phyloP scores from a whole-genome alignment of 176 grass and related monocot species.

The Cenchrus purpureus region DNA sequence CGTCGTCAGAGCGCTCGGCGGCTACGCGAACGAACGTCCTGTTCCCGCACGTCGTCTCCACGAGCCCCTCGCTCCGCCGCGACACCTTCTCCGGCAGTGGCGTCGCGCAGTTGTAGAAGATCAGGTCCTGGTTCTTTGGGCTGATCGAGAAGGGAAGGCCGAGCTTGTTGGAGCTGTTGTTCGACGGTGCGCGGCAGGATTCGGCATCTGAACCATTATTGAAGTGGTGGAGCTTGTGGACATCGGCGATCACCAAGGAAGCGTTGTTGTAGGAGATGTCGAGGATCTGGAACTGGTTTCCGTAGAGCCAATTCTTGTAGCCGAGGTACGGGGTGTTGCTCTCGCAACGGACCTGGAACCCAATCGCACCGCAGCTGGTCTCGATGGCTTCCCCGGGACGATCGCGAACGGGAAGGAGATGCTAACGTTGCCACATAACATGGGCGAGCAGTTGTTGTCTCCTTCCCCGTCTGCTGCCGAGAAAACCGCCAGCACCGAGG shows the following conservation, averaged over 20 bases:
- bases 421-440: neutral
- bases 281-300: neutral
- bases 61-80: neutral
- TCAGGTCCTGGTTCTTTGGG: neutral
- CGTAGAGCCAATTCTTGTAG: neutral
- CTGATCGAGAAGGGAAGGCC: neutral
- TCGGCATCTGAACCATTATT: rapidly evolving
- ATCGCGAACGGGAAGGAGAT: neutral
- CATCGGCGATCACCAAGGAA: slow-evolving; percentile 28
- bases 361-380: rapidly evolving
- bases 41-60: neutral
- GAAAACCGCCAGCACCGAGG: neutral
- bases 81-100: rapidly evolving
- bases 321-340: neutral
- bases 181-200: neutral
- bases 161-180: neutral
- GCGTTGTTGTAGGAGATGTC: neutral
- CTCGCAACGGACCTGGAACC: neutral
- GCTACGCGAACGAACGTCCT: neutral
- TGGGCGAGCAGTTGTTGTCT: neutral
- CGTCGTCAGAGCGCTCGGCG: neutral
- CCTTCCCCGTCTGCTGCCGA: no score
- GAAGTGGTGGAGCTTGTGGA: neutral
- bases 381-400: neutral
- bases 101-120: slow-evolving; percentile 24